phyloP scores from a whole-genome alignment of 2,329 filamentous ascomycete species.

The Hymenoscyphus repandus region DNA sequence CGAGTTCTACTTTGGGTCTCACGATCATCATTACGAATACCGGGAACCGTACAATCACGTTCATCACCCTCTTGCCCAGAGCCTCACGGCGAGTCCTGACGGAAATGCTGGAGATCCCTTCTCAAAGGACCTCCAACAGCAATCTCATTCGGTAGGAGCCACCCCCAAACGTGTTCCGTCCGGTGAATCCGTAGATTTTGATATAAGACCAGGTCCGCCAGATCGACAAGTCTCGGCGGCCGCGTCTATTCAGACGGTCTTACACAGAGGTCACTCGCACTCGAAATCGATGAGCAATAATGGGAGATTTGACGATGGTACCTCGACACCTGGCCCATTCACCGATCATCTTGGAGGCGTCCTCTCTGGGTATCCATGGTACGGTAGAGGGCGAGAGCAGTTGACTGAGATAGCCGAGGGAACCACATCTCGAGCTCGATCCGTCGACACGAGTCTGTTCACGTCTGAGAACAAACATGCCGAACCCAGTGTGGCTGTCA shows the following conservation, averaged over 20 bases:
- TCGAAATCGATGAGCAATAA: constrained; percentile 33
- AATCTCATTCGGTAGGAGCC: constrained; percentile 36
- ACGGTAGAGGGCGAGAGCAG: constrained; percentile 16
- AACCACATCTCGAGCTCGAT: constrained; percentile 50
- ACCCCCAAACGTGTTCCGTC: constrained; percentile 30
- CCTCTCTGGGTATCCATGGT: constrained; percentile 21
- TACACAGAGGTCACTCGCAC: constrained; percentile 28
- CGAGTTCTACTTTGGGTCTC: constrained; percentile 46
- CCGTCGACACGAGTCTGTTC: constrained; percentile 58
- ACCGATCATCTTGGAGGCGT: constrained; percentile 26
- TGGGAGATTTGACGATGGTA: constrained; percentile 13
- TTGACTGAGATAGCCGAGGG: constrained; percentile 39
- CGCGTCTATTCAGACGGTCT: constrained; percentile 29
- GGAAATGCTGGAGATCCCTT: constrained; percentile 30
- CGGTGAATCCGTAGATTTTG: constrained; percentile 34
- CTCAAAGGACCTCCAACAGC: constrained; percentile 31
- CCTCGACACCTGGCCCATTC: constrained; percentile 20
- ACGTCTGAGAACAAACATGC: constrained; percentile 58
- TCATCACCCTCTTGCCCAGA: constrained; percentile 72
- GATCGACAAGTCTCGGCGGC: constrained; percentile 29
- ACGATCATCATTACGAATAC: constrained; percentile 33
- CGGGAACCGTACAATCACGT: constrained; percentile 35
- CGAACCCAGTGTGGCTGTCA: constrained; percentile 58
- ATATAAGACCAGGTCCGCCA: constrained; percentile 34
- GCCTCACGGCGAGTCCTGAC: constrained; percentile 65